These are phyloP conservation scores for Pichia sp. DNA, from an alignment of 1,139 yeast genomes.

Conservation along the genomic window DNA sequence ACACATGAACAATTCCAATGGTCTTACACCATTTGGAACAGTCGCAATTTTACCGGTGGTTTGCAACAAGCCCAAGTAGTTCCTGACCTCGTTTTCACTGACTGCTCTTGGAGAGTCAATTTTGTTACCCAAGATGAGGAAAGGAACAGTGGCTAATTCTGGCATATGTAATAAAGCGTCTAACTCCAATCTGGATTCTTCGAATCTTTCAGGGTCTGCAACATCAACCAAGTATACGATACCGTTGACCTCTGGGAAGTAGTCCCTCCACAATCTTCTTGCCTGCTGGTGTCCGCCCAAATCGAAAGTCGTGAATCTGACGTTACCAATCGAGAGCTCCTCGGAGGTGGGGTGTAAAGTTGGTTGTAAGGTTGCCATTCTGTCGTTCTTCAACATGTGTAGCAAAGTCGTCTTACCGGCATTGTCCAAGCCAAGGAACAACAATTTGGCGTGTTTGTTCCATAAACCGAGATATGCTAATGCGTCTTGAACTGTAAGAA, in stretches of 20 bases:
- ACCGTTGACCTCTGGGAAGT: constrained; percentile 98
- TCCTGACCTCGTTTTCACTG: constrained; percentile 89
- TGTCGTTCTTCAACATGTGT: constrained; percentile 96
- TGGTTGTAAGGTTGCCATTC: constrained; percentile 96
- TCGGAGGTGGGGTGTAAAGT: constrained; percentile 98
- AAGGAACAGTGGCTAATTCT: constrained; percentile 85
- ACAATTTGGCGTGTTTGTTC: constrained; percentile 96
- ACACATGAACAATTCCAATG: constrained; percentile 95
- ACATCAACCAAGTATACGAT: constrained; percentile 96
- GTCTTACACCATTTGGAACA: constrained; percentile 75
- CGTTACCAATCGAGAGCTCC: constrained; percentile 93
- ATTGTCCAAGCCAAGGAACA: constrained; percentile 93
- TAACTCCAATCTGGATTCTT: constrained; percentile 90
- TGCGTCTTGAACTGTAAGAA: constrained; percentile 69
- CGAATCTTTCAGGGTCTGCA: constrained; percentile 92
- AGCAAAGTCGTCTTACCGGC: constrained; percentile 97
- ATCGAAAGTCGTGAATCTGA: constrained; percentile 95
- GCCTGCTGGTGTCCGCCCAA: constrained; percentile 98
- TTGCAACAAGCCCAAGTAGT: constrained; percentile 80
- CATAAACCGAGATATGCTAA: constrained; percentile 91
- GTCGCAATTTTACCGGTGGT: constrained; percentile 84
- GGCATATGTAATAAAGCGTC: constrained; percentile 90
- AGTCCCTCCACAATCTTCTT: constrained; percentile 98
- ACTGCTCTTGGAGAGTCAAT: constrained; percentile 93
- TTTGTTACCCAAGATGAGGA: constrained; percentile 91